Conservation (phyloP, 129 eudicot species). For the Centella asiatica region DNA sequence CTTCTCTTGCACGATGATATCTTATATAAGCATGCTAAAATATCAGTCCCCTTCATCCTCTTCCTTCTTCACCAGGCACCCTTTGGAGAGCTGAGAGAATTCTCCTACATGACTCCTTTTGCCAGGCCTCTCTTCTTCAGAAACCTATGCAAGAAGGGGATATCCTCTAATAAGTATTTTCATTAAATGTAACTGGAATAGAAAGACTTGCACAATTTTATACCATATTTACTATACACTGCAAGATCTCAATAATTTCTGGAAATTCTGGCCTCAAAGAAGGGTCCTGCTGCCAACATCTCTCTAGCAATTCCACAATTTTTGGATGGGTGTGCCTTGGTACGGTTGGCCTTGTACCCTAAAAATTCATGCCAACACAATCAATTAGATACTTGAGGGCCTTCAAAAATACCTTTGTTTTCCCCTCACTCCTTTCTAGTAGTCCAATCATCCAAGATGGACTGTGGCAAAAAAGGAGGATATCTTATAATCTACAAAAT, state of each 20-base stretch:
- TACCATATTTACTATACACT: constrained; percentile 46
- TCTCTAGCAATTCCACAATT: constrained; percentile 35
- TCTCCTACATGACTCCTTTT: constrained; percentile 39
- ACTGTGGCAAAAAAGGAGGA: too few species aligned
- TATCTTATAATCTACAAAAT: too few species aligned
- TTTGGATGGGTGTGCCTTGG: constrained; percentile 38
- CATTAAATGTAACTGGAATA: neutral
- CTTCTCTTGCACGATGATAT: neutral
- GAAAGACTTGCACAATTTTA: neutral
- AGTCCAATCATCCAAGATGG: neutral
- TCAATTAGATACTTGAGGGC: neutral
- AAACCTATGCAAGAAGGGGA: constrained; percentile 23
- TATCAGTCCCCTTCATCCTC: constrained; percentile 11
- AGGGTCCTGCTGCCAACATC: constrained; percentile 53
- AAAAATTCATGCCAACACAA: constrained; percentile 12
- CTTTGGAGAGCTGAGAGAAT: constrained; percentile 14
- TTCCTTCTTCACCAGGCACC: constrained; percentile 8
- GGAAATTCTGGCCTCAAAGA: constrained; percentile 54
- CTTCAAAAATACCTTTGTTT: neutral
- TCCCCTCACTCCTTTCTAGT: neutral
- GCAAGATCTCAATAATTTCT: constrained; percentile 39
- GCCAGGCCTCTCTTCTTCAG: constrained; percentile 44
- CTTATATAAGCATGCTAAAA: too few species aligned
- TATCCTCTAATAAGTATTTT: constrained; percentile 1
- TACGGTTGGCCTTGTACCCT: constrained; percentile 51